These are phyloP conservation scores for Triticum turgidum DNA, from an alignment of 176 grass and related monocot species.

Conservation along the genomic window DNA sequence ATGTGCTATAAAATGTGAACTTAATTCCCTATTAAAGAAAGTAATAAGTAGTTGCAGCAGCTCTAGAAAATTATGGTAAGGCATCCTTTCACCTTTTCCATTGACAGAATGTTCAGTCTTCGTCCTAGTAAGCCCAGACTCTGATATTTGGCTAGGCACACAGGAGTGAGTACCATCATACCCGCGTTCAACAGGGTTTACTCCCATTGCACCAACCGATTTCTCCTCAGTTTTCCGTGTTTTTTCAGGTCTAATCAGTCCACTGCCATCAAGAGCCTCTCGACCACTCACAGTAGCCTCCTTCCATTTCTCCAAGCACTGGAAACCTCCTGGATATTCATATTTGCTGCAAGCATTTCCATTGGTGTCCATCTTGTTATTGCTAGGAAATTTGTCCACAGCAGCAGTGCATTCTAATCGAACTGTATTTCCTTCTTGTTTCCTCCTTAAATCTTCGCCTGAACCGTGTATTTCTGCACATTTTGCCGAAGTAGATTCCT, in stretches of 20 bases:
- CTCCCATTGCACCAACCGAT: constrained; percentile 7
- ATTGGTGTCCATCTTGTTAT: neutral
- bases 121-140: neutral
- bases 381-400: neutral
- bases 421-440: constrained; percentile 19
- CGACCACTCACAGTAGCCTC: neutral
- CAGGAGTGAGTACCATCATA: constrained; percentile 9
- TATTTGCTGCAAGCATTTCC: constrained; percentile 1
- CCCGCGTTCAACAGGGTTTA: constrained; percentile 8
- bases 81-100: constrained; percentile 10
- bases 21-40: constrained; percentile 18
- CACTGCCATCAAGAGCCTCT: constrained; percentile 25
- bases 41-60: neutral
- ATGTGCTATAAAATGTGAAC: neutral
- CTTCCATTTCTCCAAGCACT: constrained; percentile 42
- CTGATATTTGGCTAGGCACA: constrained; percentile 22
- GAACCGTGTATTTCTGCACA: constrained; percentile 20
- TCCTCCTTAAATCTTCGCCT: constrained; percentile 27
- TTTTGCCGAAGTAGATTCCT: neutral
- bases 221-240: neutral
- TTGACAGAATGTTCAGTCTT: neutral
- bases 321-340: constrained; percentile 30
- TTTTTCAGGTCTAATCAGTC: constrained; percentile 19
- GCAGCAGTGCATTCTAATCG: neutral
- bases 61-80: neutral